These are phyloP conservation scores for Ciborinia camelliae DNA, from an alignment of 2,329 filamentous ascomycete species.

Conservation along the genomic window DNA sequence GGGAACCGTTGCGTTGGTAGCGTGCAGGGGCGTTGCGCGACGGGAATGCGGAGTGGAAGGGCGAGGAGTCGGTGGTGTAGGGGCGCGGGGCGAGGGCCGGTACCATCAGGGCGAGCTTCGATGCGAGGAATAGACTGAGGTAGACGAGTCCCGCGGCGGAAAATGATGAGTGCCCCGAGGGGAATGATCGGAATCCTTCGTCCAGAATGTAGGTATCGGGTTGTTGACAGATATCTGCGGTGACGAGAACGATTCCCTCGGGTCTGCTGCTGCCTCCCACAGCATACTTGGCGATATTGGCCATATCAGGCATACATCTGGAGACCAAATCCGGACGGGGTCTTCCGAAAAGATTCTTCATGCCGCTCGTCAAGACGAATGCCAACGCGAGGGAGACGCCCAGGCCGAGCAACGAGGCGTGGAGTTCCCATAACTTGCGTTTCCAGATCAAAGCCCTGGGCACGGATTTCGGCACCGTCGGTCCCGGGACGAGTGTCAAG, in stretches of 20 bases:
- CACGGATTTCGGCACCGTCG: conserved; percentile 59
- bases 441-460: conserved; percentile 67
- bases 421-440: conserved; percentile 87
- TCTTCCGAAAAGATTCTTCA: conserved; percentile 72
- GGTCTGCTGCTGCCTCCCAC: conserved; percentile 56
- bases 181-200: conserved; percentile 84
- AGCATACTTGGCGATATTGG: conserved; percentile 54
- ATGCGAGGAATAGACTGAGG: conserved; percentile 80
- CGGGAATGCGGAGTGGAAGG: conserved; percentile 64
- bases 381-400: conserved; percentile 67
- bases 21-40: conserved; percentile 52
- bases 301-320: conserved; percentile 73
- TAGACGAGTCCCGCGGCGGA: conserved; percentile 80
- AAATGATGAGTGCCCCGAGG: conserved; percentile 72
- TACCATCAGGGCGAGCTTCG: conserved; percentile 72
- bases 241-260: conserved; percentile 61
- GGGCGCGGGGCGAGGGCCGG: conserved; percentile 59
- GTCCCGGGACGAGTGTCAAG: conserved; percentile 68
- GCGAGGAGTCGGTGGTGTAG: conserved; percentile 47
- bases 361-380: conserved; percentile 78
- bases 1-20: not conserved
- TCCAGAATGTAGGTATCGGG: conserved; percentile 58
- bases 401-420: conserved; percentile 80
- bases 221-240: conserved; percentile 71
- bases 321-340: conserved; percentile 62